phyloP scores from a whole-genome alignment of 495 filamentous ascomycete genomes.

The Podospora appendiculata region DNA sequence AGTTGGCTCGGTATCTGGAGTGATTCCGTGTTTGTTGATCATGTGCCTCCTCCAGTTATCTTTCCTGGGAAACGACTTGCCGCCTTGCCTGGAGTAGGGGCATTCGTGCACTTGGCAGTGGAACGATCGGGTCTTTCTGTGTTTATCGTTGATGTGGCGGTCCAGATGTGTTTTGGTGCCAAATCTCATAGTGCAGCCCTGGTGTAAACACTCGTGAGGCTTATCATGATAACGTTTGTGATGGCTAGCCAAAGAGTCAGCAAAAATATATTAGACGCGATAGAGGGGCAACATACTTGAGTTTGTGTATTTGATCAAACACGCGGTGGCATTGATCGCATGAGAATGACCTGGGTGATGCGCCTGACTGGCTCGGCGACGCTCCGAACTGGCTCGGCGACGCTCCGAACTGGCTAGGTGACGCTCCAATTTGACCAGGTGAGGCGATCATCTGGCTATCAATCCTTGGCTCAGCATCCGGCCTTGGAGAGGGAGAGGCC shows the following conservation, averaged over 20 bases:
- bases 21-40: constrained; percentile 38
- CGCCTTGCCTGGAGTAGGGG: constrained; percentile 35
- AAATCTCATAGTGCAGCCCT: constrained; percentile 35
- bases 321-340: constrained; percentile 36
- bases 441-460: no score
- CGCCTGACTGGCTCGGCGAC: background rate
- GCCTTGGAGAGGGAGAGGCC: constrained; percentile 28
- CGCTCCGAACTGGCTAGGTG: no score
- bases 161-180: constrained; percentile 46
- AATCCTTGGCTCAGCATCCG: constrained; percentile 7
- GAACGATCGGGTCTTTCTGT: constrained; percentile 40
- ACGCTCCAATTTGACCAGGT: no score
- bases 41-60: constrained; percentile 47
- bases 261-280: constrained; percentile 1
- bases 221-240: constrained; percentile 43
- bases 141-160: constrained; percentile 45
- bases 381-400: no score
- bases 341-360: constrained; percentile 18
- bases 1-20: constrained; percentile 18
- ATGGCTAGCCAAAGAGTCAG: constrained; percentile 20
- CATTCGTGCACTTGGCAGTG: constrained; percentile 38
- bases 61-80: constrained; percentile 43
- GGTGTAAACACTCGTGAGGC: constrained; percentile 34
- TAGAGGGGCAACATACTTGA: constrained; percentile 27
- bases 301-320: constrained; percentile 40